Base-by-base conservation (phyloP, 371 early-diverging fungal species). In the Fennellomyces sp. region DNA sequence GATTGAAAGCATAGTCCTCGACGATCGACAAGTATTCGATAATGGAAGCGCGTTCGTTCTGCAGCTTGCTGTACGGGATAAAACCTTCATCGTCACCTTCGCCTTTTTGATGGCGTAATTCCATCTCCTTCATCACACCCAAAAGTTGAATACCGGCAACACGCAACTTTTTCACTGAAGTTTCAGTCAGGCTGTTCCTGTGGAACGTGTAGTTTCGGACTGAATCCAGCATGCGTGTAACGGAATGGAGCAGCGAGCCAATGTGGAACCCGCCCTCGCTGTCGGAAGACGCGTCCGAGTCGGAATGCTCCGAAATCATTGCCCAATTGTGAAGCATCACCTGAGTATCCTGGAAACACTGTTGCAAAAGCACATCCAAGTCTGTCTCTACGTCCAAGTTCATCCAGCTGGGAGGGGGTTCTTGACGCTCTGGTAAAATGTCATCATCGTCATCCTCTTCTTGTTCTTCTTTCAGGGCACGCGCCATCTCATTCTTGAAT, bases 331-430 rank as follows among this genome's bases (percentile, higher is more conserved):
- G 36, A 10, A 80, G 55, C 21, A 73, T 77, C 23, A 28, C 41
- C 52, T 80, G 75, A 15, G 75, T 76, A 54, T 73, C 75, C 10
- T 63, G 58, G 59, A 71, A 77, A 23, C 73, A 74, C 10, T 62
- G 21, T 2, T 47, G 36, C 33, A 75, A 41, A 3, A 80, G 53
- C 1, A 76, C 76, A 59, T 80, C 80, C 30, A 80, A 36, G 45
- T 80, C 75, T 0, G 77, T 76, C 52, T 76, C 77, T 2, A 80
- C 73, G 50, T 80, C 67, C 36, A 76, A 45, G 39, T 80, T 73
- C 19, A 65, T 60, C 80, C 80, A 80, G 25, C 68, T 75, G 17
- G 80, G 80, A 17, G 73, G 77, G 13, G 80, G 80, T 52, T 57
- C 71, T 50, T 55, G 57, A 2, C 77, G 73, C 5, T 49, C 51